Percentiles rank a stretch among this genome's conserved stretches.
Evolutionary conservation across 352 stramenopile species (phyloP).

Genomic region (Blastocystis sp.): DNA sequence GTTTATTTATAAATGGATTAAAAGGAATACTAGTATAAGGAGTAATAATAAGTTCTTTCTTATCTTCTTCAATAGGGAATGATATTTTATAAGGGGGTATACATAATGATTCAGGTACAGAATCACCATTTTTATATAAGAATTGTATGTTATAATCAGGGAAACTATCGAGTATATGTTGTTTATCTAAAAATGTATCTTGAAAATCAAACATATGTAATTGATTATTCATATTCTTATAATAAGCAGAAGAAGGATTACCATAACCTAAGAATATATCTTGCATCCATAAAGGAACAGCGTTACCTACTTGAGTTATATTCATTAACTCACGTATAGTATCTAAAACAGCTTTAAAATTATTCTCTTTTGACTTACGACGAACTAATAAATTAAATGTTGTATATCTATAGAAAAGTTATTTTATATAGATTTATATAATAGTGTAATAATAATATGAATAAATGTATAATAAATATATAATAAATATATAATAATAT

Average conservation of each 20-base stretch:
- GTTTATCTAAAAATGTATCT: slow-evolving; percentile 56
- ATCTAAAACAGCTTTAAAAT: slow-evolving; percentile 76
- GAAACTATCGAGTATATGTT: slow-evolving; percentile 52
- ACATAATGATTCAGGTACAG: background rate
- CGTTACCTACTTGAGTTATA: slow-evolving; percentile 6
- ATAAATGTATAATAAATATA: too few relatives aligned
- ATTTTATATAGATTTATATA: too few relatives aligned
- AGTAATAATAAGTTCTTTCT: slow-evolving; percentile 6
- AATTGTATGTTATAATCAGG: slow-evolving; percentile 21
- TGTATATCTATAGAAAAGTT: too few relatives aligned
- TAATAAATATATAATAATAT: too few relatives aligned
- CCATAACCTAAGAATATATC: slow-evolving; percentile 77
- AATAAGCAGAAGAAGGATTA: slow-evolving; percentile 58
- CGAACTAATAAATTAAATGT: slow-evolving; percentile 10
- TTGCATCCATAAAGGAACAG: slow-evolving; percentile 72
- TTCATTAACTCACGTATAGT: slow-evolving; percentile 59
- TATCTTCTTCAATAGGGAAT: slow-evolving; percentile 2
- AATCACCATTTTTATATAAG: background rate
- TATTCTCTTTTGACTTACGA: slow-evolving; percentile 55
- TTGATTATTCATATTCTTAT: slow-evolving; percentile 41
- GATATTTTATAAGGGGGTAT: slow-evolving; percentile 22
- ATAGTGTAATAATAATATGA: too few relatives aligned
- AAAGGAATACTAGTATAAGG: background rate
- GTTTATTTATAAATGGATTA: slow-evolving; percentile 5
- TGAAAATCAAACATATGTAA: slow-evolving; percentile 50